These are phyloP conservation scores for Amanita fuliginea DNA, from an alignment of 768 basidiomycete species.

Conservation along the genomic window DNA sequence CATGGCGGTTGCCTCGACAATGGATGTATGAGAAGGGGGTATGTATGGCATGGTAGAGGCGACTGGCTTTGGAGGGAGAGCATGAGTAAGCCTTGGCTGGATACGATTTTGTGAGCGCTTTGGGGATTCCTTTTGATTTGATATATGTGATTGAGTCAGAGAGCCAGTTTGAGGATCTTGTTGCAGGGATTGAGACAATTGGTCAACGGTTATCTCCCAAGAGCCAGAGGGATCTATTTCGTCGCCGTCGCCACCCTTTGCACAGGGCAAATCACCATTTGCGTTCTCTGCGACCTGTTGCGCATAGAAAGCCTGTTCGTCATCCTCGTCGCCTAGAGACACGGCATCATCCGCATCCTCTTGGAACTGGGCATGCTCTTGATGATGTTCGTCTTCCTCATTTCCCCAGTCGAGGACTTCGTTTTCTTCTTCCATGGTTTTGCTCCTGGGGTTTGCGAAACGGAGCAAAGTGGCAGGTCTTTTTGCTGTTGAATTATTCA, in stretches of 20 bases:
- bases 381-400: constrained; percentile 31
- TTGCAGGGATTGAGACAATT: neutral
- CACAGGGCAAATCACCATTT: neutral
- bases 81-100: constrained; percentile 45
- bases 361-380: constrained; percentile 15
- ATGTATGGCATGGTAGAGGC: constrained; percentile 38
- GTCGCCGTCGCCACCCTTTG: neutral
- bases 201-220: neutral
- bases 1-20: constrained; percentile 55
- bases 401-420: constrained; percentile 64
- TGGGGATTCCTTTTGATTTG: constrained; percentile 9
- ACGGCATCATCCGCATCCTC: constrained; percentile 37
- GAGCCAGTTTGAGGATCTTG: neutral
- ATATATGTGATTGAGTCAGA: constrained; percentile 12
- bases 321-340: constrained; percentile 65
- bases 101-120: constrained; percentile 12
- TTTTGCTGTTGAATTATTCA: constrained; percentile 2
- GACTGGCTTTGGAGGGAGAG: constrained; percentile 57
- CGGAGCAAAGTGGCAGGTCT: neutral
- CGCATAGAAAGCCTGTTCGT: constrained; percentile 43
- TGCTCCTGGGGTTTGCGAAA: constrained; percentile 11
- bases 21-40: constrained; percentile 44
- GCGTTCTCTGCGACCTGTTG: constrained; percentile 7
- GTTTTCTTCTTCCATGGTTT: constrained; percentile 50
- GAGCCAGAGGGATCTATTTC: neutral